Conservation (phyloP, 2,329 filamentous ascomycete species). For the Trichoderma simmonsii region DNA sequence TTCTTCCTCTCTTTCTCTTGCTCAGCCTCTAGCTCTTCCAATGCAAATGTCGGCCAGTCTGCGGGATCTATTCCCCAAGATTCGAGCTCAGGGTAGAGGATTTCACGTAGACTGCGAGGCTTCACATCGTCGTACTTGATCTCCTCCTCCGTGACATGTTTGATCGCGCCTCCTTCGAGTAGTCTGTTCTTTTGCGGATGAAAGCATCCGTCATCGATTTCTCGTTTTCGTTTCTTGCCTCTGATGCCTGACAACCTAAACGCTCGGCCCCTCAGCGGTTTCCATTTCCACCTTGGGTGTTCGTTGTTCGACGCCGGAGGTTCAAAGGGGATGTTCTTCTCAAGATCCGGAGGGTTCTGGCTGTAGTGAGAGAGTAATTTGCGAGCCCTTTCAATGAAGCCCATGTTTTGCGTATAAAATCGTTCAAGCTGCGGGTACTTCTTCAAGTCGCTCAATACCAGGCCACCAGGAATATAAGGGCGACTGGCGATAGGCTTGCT, state of each 20-base stretch:
- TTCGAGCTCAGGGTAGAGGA: background rate
- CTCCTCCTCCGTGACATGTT: background rate
- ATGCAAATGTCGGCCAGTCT: background rate
- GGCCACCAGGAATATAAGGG: background rate
- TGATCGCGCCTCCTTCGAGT: background rate
- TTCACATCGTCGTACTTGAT: background rate
- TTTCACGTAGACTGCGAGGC: background rate
- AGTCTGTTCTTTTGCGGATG: background rate
- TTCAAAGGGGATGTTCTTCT: no score
- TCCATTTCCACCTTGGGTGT: constrained; percentile 23
- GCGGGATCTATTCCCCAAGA: background rate
- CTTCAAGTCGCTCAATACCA: background rate
- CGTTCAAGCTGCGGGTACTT: no score
- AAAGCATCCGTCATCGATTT: background rate
- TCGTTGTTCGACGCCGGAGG: background rate
- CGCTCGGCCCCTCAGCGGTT: background rate
- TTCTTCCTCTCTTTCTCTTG: background rate
- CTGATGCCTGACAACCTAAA: background rate
- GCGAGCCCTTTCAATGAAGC: background rate
- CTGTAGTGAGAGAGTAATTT: background rate
- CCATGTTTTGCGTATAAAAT: background rate
- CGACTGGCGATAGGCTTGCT: background rate
- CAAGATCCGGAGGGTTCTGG: background rate
- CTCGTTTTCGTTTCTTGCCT: background rate
- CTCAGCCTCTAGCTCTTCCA: background rate